Evolutionary conservation across 208 protist species (phyloP), one percentile per base, ranked within the genome.

Genomic region (Trypanosoma theileri): DNA sequence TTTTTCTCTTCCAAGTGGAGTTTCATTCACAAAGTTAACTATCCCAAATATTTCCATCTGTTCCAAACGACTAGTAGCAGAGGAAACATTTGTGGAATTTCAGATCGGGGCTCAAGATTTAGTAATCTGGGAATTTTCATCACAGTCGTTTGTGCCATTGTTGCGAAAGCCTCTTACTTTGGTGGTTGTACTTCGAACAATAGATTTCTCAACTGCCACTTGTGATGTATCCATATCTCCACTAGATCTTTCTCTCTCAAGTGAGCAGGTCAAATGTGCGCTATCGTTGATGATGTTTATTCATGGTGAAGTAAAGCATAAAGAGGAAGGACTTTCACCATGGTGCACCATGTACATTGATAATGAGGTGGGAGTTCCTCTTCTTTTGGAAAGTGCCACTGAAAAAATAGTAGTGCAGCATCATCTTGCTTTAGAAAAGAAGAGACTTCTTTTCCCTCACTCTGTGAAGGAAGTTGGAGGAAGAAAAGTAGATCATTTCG

Each of bases 41-140:
- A 35, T 92, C 44, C 77, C 75, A 14, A 84, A 83, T 65, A 75
- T 68, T 52, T 71, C 82, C 48, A 28, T 87, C 10, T 86, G 79
- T 61, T 91, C 82, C 4, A 84, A 75, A 61, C 40, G 57, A 59
- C 78, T 82, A 54, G 48, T 35, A 12, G 31, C 62, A 26, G 58
- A 56, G 35, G 71, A 76, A 1, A 80, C 76, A 31, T 52, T 71
- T 55, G 55, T 86, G 42, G 82, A 91, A 61, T 73, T 71, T 0
- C 70, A 78, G 55, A 52, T 88, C n/a, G 86, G 77, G 21, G 19
- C 88, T n/a, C 81, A 86, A 50, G 69, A 81, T 21, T 51, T 84
- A 42, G 63, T 61, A 16, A 52, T 86, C 2, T 84, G 75, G 77
- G 82, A 91, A 44, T 84, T 82, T 64, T 59, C 54, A 10, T 73